A percentile compares a stretch with the other conserved stretches of the same genome.
These are phyloP conservation scores for Dimargaris cristalligena DNA, from an alignment of 192 early-diverging fungal genomes.

Conservation along the genomic window DNA sequence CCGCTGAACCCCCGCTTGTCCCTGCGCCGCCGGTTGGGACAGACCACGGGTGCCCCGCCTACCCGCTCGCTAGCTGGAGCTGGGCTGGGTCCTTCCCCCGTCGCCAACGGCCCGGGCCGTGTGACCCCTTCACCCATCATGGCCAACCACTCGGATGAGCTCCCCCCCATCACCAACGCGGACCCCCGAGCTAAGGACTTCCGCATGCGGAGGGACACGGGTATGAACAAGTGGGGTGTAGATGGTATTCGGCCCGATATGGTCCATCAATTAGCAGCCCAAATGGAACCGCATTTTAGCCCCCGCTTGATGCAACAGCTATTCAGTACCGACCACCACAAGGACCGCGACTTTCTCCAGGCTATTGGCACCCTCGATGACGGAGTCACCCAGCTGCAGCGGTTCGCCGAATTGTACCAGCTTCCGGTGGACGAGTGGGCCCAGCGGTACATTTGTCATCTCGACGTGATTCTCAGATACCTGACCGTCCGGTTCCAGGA, in stretches of 20 bases:
- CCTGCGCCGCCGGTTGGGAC: conserved; percentile 1
- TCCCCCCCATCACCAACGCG: conserved; percentile 38
- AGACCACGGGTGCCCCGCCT: too few species aligned
- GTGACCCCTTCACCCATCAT: conserved; percentile 7
- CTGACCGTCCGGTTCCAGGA: conserved; percentile 79
- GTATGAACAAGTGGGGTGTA: conserved; percentile 48
- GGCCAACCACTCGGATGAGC: conserved; percentile 6
- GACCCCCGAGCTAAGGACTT: conserved; percentile 50
- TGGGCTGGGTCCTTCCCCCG: neutral
- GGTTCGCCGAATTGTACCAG: conserved; percentile 18
- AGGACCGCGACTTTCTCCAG: conserved; percentile 59
- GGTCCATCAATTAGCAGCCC: conserved; percentile 38
- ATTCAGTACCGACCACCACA: conserved; percentile 74
- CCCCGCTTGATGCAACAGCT: conserved; percentile 36
- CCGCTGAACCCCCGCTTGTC: neutral
- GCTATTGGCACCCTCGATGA: conserved; percentile 55
- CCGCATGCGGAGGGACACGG: conserved; percentile 51
- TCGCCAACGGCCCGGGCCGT: neutral
- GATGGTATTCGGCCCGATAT: conserved; percentile 47
- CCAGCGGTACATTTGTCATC: conserved; percentile 43
- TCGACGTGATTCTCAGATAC: conserved; percentile 74
- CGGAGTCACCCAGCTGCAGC: conserved; percentile 28
- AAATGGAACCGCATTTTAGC: conserved; percentile 41
- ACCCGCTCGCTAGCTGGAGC: too few species aligned
- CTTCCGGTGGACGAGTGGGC: conserved; percentile 33